Evolutionary conservation across 73 alveolate genomes (phyloP), one percentile per base, ranked within the genome.

Genomic region (Stentor coeruleus): DNA sequence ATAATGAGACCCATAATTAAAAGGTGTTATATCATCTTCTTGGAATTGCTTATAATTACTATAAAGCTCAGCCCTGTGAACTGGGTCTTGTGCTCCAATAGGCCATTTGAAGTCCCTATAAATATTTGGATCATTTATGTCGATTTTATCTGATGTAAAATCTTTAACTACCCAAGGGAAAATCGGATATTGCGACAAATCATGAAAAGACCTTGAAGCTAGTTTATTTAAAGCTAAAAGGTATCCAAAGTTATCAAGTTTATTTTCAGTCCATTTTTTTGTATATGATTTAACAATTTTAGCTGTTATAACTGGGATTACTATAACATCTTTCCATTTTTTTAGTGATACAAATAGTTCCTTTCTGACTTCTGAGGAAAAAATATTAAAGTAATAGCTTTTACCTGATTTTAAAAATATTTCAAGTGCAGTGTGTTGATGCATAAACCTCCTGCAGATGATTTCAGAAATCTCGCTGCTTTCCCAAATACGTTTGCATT

Each of bases 1-100:
- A 82, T 97, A 97, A 84, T 97, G 98, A 59, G 97, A 88, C 0
- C 99, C 99, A 85, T 94, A 92, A 85, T 95, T 98, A 88, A 92
- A 97, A 40, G 81, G 60, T 11, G 92, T 85, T 30, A 87, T 79
- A 15, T 77, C 85, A 14, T 83, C 88, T 58, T 84, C 92, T 85
- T 91, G 74, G 35, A 15, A 75, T 35, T 20, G 26, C 20, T 31
- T 0, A 37, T 75, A 75, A 14, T 75, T 75, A 37, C 20, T 3
- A 15, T 20, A n/a, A 2, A 37, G 35, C 38, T 75, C 83, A 37
- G 33, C 30, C 20, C 83, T 28, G 38, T 30, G 77, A n/a, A 0
- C n/a, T 20, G 14, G 36, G 38, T 75, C 93, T 59, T 82, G 86
- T 3, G 88, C 88, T 0, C 93, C 93, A 81, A 87, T 84, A 38